These are phyloP conservation scores for Simplicillium sp. DNA, from an alignment of 2,329 filamentous ascomycete species.

Conservation along the genomic window DNA sequence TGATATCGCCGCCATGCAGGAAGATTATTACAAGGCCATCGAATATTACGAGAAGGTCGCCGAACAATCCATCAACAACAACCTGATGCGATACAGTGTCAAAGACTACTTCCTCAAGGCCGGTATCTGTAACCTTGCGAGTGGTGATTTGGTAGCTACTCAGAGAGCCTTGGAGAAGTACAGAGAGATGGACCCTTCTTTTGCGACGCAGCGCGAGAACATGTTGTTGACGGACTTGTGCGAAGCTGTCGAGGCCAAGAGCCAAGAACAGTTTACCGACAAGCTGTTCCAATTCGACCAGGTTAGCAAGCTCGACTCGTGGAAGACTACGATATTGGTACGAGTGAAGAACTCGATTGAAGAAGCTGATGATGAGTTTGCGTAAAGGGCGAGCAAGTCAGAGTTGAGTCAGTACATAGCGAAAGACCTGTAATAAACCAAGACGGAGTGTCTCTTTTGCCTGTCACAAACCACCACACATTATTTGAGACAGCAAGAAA, in stretches of 20 bases:
- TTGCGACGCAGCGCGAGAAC: slow-evolving; percentile 69
- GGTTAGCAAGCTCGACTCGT: slow-evolving; percentile 89
- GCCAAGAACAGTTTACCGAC: slow-evolving; percentile 76
- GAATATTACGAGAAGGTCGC: slow-evolving; percentile 79
- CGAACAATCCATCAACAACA: slow-evolving; percentile 70
- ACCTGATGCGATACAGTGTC: slow-evolving; percentile 86
- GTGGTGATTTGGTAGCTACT: slow-evolving; percentile 65
- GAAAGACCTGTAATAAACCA: no score
- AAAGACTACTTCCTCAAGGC: slow-evolving; percentile 96
- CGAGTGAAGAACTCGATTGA: slow-evolving; percentile 79
- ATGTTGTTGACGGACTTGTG: slow-evolving; percentile 71
- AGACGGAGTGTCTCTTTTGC: no score
- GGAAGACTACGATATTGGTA: slow-evolving; percentile 84
- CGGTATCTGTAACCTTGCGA: slow-evolving; percentile 77
- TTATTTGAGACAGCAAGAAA: no score
- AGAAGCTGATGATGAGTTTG: slow-evolving; percentile 34
- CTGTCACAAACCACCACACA: no score
- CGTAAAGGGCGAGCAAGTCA: slow-evolving; percentile 13
- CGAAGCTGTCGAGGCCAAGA: slow-evolving; percentile 64
- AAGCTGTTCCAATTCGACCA: slow-evolving; percentile 86
- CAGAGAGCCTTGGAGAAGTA: slow-evolving; percentile 77
- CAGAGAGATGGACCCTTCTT: slow-evolving; percentile 67
- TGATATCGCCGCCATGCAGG: slow-evolving; percentile 72
- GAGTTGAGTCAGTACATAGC: no score
- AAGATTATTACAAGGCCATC: slow-evolving; percentile 77